These are phyloP conservation scores for Furcasterigmium furcatum DNA, from an alignment of 2,329 filamentous ascomycete genomes.

Conservation along the genomic window DNA sequence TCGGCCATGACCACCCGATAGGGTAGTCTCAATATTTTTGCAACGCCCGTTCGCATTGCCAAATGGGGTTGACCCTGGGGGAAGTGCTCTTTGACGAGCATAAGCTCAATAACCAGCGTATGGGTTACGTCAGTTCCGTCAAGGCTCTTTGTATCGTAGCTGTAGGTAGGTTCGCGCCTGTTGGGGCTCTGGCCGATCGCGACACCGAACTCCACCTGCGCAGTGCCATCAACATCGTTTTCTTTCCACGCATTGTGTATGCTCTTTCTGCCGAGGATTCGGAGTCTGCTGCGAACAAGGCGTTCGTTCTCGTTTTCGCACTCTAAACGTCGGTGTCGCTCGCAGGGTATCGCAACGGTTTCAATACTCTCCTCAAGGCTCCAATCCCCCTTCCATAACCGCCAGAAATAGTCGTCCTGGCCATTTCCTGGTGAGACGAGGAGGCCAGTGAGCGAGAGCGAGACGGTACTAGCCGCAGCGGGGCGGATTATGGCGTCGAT, in stretches of 20 bases:
- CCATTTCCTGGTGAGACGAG: background rate
- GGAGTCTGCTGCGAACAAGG: background rate
- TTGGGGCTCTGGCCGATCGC: background rate
- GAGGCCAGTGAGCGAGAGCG: background rate
- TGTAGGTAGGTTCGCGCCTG: background rate
- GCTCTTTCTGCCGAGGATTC: background rate
- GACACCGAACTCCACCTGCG: background rate
- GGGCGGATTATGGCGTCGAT: background rate
- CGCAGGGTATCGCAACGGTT: background rate
- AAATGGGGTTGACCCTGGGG: background rate
- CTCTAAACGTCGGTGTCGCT: background rate
- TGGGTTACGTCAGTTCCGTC: background rate
- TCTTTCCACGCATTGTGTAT: background rate
- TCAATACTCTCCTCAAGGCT: background rate
- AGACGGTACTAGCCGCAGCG: background rate
- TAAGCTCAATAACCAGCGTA: background rate
- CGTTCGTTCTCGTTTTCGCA: background rate
- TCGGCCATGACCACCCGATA: background rate
- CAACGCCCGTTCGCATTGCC: background rate
- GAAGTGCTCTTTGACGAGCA: background rate
- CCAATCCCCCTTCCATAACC: background rate
- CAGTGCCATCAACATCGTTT: background rate
- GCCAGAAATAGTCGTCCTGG: background rate
- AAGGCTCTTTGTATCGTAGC: background rate
- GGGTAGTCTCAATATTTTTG: background rate